Percentiles rank a stretch among this genome's conserved stretches.
Evolutionary conservation across 2,329 filamentous ascomycete species (phyloP).

Genomic region (Coniochaeta sp.): DNA sequence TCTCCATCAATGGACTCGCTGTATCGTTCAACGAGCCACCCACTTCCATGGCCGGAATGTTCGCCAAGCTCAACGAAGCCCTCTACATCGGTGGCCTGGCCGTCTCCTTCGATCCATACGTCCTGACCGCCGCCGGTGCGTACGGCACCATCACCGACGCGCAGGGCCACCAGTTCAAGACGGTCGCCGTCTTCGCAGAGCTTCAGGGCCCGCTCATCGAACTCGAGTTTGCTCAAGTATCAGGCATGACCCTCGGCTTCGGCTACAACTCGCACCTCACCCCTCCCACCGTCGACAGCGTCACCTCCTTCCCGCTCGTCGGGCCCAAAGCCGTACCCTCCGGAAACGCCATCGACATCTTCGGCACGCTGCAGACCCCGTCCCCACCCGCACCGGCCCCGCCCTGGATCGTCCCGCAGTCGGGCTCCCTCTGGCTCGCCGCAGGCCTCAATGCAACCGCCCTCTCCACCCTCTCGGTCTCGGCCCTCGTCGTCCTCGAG

Average conservation of each 20-base stretch:
- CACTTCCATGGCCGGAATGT: constrained; percentile 24
- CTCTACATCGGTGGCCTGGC: constrained; percentile 27
- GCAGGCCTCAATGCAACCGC: constrained; percentile 28
- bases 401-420: constrained; percentile 21
- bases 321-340: too few relatives aligned
- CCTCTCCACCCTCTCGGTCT: too few relatives aligned
- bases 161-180: constrained; percentile 12
- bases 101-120: constrained; percentile 23
- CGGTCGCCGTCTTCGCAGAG: constrained; percentile 26
- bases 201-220: constrained; percentile 29
- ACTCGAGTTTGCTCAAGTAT: constrained; percentile 27
- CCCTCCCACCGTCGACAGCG: constrained; percentile 18
- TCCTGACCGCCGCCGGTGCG: constrained; percentile 28
- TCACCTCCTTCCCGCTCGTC: constrained; percentile 25
- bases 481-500: constrained; percentile 27
- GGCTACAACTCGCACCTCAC: constrained; percentile 28
- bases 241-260: constrained; percentile 26
- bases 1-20: constrained; percentile 22
- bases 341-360: neutral
- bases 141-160: constrained; percentile 20
- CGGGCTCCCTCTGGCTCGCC: constrained; percentile 27
- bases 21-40: constrained; percentile 25
- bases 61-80: constrained; percentile 17
- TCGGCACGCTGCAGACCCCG: neutral
- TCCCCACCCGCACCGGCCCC: too few relatives aligned